Evolutionary conservation across 768 basidiomycete genomes (phyloP), one percentile per base, ranked within the genome.

Genomic region (Agaricus sinodeliciosus): DNA sequence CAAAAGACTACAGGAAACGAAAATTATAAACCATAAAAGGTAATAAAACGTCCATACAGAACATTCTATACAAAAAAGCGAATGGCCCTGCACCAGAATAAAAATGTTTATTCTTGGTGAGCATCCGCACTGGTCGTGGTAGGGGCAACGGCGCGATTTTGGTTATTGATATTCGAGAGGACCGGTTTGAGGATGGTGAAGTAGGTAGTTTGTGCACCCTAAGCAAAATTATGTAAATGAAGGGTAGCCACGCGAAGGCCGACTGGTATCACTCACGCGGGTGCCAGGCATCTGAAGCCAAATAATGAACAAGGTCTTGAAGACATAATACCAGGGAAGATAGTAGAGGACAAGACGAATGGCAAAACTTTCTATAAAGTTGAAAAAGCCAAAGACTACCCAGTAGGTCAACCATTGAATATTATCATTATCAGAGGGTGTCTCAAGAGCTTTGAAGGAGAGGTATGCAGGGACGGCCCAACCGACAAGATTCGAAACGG

Each of bases 371-470:
- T 97, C 95, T 55, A 90, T 62, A 71, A 96, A 90, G 75, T 87
- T 95, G 80, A 96, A 85, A 69, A 85, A 87, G 50, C 92, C 93
- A 61, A 96, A 94, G 49, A 95, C 80, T 64, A 90, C 79, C 95
- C 95, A 98, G 77, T 98, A 98, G 2, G 94, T 95, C 64, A 97
- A 78, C 94, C 94, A 97, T 72, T 96, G 94, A 62, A 87, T 76
- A 70, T 95, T 90, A 60, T 95, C 92, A 59, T 85, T 78, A 55
- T 84, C 75, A 2, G 80, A 76, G n/a, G 91, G 90, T 4, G 79
- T 70, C 70, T 98, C 95, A 65, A 99, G 82, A 26, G 96, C 94
- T 72, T 87, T 88, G 76, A 97, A 82, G 48, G 94, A 96, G 68
- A 96, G 82, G 69, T 92, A 98, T 4, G 94, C 93, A 26, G 96